Conservation (phyloP, 228 moss, liverwort and hornwort genomes). For the Sphagnum fallax region DNA sequence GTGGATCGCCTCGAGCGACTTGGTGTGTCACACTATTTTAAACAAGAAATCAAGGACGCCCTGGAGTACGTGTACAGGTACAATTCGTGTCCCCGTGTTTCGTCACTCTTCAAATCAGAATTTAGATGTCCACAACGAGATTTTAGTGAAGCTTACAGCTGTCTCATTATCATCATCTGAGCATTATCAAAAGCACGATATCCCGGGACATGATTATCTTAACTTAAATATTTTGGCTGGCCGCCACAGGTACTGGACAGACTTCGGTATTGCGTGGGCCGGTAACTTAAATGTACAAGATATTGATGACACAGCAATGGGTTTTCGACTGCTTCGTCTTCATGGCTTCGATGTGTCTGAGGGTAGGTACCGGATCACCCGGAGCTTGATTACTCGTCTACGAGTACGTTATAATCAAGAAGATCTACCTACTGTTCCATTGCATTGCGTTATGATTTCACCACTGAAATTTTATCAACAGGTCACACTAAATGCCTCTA, state of each 20-base stretch:
- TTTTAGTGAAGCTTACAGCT: too few species aligned
- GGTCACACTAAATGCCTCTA: too few species aligned
- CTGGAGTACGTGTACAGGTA: conserved; percentile 42
- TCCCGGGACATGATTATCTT: too few species aligned
- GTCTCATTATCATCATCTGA: neutral
- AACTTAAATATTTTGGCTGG: too few species aligned
- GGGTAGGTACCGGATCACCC: conserved; percentile 12
- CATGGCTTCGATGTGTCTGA: conserved; percentile 79
- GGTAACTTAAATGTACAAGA: conserved; percentile 56
- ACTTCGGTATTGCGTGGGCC: conserved; percentile 62
- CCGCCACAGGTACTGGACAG: conserved; percentile 41
- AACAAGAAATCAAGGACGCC: conserved; percentile 35
- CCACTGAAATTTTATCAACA: too few species aligned
- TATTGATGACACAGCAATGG: conserved; percentile 87
- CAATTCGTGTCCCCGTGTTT: neutral
- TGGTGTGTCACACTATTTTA: conserved; percentile 35
- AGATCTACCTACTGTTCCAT: too few species aligned
- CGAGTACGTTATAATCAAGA: too few species aligned
- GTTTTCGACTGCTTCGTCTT: conserved; percentile 65
- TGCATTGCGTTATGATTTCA: too few species aligned
- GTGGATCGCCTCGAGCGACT: conserved; percentile 49
- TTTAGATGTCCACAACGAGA: too few species aligned
- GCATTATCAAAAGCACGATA: neutral
- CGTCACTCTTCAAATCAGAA: too few species aligned
- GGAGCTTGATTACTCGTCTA: too few species aligned